phyloP scores from a whole-genome alignment of 176 grass and related monocot genomes.

The Triticum turgidum region DNA sequence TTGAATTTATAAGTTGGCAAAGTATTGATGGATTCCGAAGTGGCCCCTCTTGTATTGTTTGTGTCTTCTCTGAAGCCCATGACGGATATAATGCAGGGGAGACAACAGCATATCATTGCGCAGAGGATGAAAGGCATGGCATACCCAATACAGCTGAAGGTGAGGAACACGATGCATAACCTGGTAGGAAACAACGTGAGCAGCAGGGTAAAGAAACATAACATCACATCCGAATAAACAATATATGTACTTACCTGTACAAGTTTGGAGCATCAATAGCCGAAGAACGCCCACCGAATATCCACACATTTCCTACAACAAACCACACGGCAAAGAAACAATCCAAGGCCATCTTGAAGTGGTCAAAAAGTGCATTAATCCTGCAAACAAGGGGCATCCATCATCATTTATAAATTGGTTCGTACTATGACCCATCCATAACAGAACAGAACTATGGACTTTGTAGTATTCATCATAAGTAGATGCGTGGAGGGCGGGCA shows the following conservation, averaged over 20 bases:
- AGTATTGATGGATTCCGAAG: constrained; percentile 78
- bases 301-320: constrained; percentile 96
- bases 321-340: constrained; percentile 99
- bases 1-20: constrained; percentile 94
- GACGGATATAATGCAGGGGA: constrained; percentile 88
- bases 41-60: constrained; percentile 77
- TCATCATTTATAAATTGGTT: constrained; percentile 29
- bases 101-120: constrained; percentile 89
- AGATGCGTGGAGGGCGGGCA: neutral
- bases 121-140: constrained; percentile 95
- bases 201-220: neutral
- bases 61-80: constrained; percentile 92
- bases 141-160: constrained; percentile 95
- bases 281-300: constrained; percentile 79
- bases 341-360: constrained; percentile 98
- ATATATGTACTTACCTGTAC: constrained; percentile 62
- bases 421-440: constrained; percentile 9
- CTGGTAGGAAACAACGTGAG: constrained; percentile 46
- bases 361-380: constrained; percentile 90
- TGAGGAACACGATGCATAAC: constrained; percentile 96
- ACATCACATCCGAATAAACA: neutral
- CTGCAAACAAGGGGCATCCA: constrained; percentile 37
- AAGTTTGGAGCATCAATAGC: constrained; percentile 75
- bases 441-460: neutral
- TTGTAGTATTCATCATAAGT: neutral